A percentile compares a stretch with the other conserved stretches of the same genome.
Conservation (phyloP, 345 rosid species). For the Carallia pectinifolia region DNA sequence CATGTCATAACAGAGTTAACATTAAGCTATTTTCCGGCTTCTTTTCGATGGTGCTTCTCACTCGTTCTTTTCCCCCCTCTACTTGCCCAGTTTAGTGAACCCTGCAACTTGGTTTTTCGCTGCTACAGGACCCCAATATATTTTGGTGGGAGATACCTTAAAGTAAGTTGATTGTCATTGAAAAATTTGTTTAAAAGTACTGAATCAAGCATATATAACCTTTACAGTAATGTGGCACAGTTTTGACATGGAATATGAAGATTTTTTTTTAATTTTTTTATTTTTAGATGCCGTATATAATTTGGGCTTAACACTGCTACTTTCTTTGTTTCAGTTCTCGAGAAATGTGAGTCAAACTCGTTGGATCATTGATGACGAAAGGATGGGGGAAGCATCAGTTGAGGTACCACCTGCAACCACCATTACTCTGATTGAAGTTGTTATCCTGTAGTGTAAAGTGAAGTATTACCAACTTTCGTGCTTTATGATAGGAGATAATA, state of each 20-base stretch:
- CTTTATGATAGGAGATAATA: conserved; percentile 63
- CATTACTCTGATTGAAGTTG: conserved; percentile 7
- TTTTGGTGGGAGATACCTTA: conserved; percentile 88
- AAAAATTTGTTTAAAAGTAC: not conserved
- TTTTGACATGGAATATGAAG: not conserved
- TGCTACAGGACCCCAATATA: conserved; percentile 68
- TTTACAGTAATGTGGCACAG: not conserved
- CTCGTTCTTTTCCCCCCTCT: conserved; percentile 6
- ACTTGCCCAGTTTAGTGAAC: conserved; percentile 52
- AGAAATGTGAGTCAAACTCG: conserved; percentile 94
- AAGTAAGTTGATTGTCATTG: conserved; percentile 43
- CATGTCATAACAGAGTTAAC: not conserved
- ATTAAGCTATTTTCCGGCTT: conserved; percentile 6
- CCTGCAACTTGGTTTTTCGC: conserved; percentile 56
- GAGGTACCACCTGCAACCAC: conserved; percentile 50
- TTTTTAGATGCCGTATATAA: not conserved
- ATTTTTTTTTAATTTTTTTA: not conserved
- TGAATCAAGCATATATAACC: not conserved
- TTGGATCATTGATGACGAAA: conserved; percentile 95
- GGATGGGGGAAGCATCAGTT: conserved; percentile 93
- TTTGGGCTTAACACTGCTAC: not conserved
- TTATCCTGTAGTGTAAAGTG: conserved; percentile 7
- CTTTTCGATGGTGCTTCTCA: conserved; percentile 8
- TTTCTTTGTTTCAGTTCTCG: conserved; percentile 56
- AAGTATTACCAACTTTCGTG: conserved; percentile 17